phyloP scores from a whole-genome alignment of 805 yeast genomes.

The Ogataea methylovora region DNA sequence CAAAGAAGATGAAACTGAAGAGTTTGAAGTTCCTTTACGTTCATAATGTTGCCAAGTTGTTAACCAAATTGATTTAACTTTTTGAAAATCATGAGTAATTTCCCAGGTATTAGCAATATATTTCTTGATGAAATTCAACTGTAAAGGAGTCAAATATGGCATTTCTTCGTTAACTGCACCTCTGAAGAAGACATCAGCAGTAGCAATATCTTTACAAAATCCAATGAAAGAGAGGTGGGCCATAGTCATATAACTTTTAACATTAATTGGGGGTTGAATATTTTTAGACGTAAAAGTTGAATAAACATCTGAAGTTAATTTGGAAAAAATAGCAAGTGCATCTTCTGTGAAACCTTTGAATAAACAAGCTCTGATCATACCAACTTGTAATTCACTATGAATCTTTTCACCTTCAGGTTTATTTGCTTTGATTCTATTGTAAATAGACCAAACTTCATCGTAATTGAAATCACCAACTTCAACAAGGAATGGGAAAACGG shows the following conservation, averaged over 20 bases:
- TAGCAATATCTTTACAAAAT: constrained; percentile 59
- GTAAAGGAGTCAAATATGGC: constrained; percentile 66
- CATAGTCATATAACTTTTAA: constrained; percentile 51
- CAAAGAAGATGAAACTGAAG: constrained; percentile 65
- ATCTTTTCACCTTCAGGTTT: constrained; percentile 24
- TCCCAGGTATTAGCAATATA: constrained; percentile 56
- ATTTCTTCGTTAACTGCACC: constrained; percentile 62
- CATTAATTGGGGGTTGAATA: constrained; percentile 28
- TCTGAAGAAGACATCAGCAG: constrained; percentile 68
- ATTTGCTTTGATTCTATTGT: constrained; percentile 29
- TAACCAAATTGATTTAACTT: constrained; percentile 55
- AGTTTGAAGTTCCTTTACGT: constrained; percentile 39
- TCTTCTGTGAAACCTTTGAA: constrained; percentile 55
- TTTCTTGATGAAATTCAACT: constrained; percentile 65
- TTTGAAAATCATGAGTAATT: constrained; percentile 48
- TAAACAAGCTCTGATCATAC: constrained; percentile 70
- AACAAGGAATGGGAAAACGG: constrained; percentile 58
- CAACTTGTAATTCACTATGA: constrained; percentile 47
- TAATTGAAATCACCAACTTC: constrained; percentile 53
- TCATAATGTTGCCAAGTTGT: constrained; percentile 54
- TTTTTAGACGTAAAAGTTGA: constrained; percentile 20
- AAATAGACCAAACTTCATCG: constrained; percentile 53
- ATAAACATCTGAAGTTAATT: constrained; percentile 46
- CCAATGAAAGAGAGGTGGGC: constrained; percentile 77
- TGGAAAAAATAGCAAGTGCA: constrained; percentile 59